Conservation (phyloP, 2,329 filamentous ascomycete species). For the Xylaria sp. region DNA sequence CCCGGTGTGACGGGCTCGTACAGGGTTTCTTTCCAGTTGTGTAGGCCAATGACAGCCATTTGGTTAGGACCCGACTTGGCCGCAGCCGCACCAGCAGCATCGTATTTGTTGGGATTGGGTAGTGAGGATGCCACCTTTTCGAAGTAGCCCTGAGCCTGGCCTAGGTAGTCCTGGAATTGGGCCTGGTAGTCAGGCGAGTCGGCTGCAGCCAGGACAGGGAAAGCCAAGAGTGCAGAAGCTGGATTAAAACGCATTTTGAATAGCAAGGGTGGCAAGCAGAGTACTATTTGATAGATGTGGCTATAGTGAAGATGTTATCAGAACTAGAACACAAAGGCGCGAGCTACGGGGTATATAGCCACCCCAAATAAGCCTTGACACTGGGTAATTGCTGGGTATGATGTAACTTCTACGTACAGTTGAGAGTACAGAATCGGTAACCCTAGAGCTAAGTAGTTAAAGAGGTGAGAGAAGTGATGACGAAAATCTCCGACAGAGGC, state of each 20-base stretch:
- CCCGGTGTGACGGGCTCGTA: slow-evolving; percentile 64
- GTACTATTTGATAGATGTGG: neutral
- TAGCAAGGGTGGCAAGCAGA: slow-evolving; percentile 6
- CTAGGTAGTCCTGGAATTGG: slow-evolving; percentile 68
- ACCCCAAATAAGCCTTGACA: slow-evolving; percentile 9
- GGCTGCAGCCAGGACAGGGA: slow-evolving; percentile 63
- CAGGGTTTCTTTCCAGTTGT: slow-evolving; percentile 74
- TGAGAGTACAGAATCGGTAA: slow-evolving; percentile 3
- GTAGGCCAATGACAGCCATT: slow-evolving; percentile 65
- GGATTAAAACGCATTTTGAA: slow-evolving; percentile 64
- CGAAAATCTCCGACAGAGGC: neutral
- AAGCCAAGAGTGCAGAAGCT: slow-evolving; percentile 55
- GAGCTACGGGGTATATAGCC: neutral
- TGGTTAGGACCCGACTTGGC: slow-evolving; percentile 57
- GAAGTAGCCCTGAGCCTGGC: slow-evolving; percentile 62
- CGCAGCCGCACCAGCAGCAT: slow-evolving; percentile 52
- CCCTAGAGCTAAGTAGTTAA: neutral
- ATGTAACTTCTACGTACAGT: slow-evolving; percentile 35
- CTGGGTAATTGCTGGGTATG: slow-evolving; percentile 25
- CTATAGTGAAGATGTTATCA: slow-evolving; percentile 22
- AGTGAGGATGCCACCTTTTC: slow-evolving; percentile 58
- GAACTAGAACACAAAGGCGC: slow-evolving; percentile 13
- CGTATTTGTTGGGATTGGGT: slow-evolving; percentile 53
- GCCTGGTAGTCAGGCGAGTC: slow-evolving; percentile 64
- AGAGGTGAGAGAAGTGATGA: neutral